These are phyloP conservation scores for Arthrobotrys musiformis DNA, from an alignment of 2,329 filamentous ascomycete species.

Conservation along the genomic window DNA sequence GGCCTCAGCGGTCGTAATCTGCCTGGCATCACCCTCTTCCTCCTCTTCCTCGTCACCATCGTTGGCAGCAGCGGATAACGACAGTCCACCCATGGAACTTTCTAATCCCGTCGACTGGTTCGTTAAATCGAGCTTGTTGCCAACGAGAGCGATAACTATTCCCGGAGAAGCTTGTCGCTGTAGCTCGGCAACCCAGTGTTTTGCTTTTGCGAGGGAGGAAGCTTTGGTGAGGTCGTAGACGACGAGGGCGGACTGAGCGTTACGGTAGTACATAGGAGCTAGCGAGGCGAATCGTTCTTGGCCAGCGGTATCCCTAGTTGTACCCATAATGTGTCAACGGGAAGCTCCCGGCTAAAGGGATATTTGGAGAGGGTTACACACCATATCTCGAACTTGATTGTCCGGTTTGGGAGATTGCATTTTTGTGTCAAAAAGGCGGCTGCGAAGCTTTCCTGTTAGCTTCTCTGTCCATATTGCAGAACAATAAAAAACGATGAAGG, in stretches of 20 bases:
- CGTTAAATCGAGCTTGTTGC: conserved; percentile 94
- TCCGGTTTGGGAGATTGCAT: conserved; percentile 92
- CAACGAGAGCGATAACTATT: conserved; percentile 95
- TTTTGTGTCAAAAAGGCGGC: conserved; percentile 98
- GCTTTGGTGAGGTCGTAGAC: conserved; percentile 99
- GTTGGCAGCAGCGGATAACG: conserved; percentile 66
- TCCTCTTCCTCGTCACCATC: conserved; percentile 65
- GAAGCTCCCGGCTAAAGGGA: not conserved
- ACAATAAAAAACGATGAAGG: not conserved
- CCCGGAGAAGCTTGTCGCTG: conserved; percentile 95
- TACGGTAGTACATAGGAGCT: conserved; percentile 99
- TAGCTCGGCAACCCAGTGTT: conserved; percentile 98
- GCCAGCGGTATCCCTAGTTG: conserved; percentile 82
- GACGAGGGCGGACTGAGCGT: conserved; percentile 95
- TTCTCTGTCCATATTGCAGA: conserved; percentile 10
- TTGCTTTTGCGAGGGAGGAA: conserved; percentile 92
- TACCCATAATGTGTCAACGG: not conserved
- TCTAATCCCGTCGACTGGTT: conserved; percentile 64
- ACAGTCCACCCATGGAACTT: conserved; percentile 67
- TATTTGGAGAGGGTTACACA: conserved; percentile 30
- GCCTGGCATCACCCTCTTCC: conserved; percentile 71
- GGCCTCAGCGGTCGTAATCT: conserved; percentile 90
- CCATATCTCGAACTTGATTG: conserved; percentile 94
- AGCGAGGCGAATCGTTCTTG: conserved; percentile 97
- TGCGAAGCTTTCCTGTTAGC: conserved; percentile 62